Conservation (phyloP, 108 stramenopile species). For the Nitzschia putrida region DNA sequence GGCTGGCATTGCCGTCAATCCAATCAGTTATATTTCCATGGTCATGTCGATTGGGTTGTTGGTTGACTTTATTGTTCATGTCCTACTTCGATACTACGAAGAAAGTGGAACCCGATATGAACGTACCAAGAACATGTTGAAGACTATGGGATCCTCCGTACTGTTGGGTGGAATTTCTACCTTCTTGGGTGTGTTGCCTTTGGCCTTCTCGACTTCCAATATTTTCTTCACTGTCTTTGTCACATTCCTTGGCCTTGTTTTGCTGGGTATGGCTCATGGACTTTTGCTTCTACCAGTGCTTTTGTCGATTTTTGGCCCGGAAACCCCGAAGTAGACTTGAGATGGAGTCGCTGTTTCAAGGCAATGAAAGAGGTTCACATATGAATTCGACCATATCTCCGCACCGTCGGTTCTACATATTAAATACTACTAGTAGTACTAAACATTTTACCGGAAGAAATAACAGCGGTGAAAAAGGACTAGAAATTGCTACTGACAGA, state of each 20-base stretch:
- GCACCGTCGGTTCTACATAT: too few species aligned
- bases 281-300: constrained; percentile 69
- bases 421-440: too few species aligned
- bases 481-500: too few species aligned
- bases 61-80: constrained; percentile 83
- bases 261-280: constrained; percentile 60
- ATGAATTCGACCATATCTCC: too few species aligned
- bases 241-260: constrained; percentile 64
- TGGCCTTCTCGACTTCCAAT: constrained; percentile 51
- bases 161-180: constrained; percentile 69
- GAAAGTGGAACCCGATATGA: constrained; percentile 59
- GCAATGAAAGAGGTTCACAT: too few species aligned
- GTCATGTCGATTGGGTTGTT: constrained; percentile 83
- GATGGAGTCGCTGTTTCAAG: too few species aligned
- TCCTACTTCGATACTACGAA: constrained; percentile 51
- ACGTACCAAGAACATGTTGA: constrained; percentile 51
- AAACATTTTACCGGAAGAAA: too few species aligned
- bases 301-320: constrained; percentile 58
- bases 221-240: constrained; percentile 63
- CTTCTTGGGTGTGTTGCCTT: constrained; percentile 72
- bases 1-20: constrained; percentile 71
- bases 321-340: background rate
- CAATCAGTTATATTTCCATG: constrained; percentile 79
- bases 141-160: constrained; percentile 72
- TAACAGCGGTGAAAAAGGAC: too few species aligned